Percentiles rank a stretch among this genome's conserved stretches.
These are phyloP conservation scores for Aspergillus sparsus DNA, from an alignment of 495 filamentous ascomycete species.

Conservation along the genomic window DNA sequence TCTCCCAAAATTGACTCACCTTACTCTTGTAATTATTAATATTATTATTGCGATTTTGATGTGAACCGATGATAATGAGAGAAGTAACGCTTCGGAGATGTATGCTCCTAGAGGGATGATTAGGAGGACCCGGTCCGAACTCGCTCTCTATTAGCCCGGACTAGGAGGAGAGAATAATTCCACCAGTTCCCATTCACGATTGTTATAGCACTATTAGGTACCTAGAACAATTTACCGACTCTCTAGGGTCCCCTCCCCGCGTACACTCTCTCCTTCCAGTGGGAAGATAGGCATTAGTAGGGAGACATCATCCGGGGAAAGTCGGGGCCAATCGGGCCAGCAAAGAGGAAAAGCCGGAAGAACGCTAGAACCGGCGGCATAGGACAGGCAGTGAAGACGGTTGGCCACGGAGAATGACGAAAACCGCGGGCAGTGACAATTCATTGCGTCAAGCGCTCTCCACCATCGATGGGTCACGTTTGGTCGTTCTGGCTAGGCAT, in stretches of 20 bases:
- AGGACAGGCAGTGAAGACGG: slow-evolving; percentile 21
- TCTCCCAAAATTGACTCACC: slow-evolving; percentile 8
- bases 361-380: neutral
- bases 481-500: slow-evolving; percentile 15
- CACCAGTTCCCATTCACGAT: neutral
- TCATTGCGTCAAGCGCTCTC: slow-evolving; percentile 20
- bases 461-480: slow-evolving; percentile 7
- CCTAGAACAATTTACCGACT: no score
- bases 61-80: neutral
- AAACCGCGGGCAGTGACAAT: slow-evolving; percentile 10
- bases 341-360: slow-evolving; percentile 23
- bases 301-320: slow-evolving; percentile 13
- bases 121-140: neutral
- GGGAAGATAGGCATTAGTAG: neutral
- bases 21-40: slow-evolving; percentile 7
- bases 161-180: neutral
- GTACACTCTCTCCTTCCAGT: neutral
- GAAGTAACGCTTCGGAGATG: slow-evolving; percentile 5
- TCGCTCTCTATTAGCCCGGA: neutral
- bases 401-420: slow-evolving; percentile 19
- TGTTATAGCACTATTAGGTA: neutral
- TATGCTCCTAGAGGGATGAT: neutral
- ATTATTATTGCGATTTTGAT: neutral
- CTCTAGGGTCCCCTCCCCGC: neutral
- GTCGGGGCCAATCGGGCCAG: slow-evolving; percentile 11